A percentile compares a stretch with the other conserved stretches of the same genome.
phyloP scores from a whole-genome alignment of 1,139 yeast species.

The Yamadazyma sp. region DNA sequence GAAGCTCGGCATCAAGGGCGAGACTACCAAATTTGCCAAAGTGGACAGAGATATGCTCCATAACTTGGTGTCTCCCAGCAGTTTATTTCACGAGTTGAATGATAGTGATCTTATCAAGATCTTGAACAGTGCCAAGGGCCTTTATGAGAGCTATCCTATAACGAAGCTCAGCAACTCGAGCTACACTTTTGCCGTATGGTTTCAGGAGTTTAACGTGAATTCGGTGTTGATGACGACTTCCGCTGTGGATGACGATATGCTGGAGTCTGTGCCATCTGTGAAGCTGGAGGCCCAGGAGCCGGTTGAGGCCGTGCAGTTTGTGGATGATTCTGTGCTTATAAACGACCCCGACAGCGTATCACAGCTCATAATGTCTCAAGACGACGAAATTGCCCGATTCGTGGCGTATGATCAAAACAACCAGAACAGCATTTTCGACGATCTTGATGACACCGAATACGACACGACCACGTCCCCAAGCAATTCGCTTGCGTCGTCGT shows the following conservation, averaged over 20 bases:
- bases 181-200: slow-evolving; percentile 36
- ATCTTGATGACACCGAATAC: slow-evolving; percentile 19
- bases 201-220: slow-evolving; percentile 26
- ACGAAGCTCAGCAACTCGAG: slow-evolving; percentile 23
- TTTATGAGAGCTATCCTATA: slow-evolving; percentile 30
- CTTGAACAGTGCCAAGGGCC: slow-evolving; percentile 31
- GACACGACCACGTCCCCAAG: slow-evolving; percentile 22
- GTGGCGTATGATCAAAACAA: slow-evolving; percentile 20
- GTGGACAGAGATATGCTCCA: slow-evolving; percentile 49
- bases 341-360: slow-evolving; percentile 12
- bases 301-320: neutral
- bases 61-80: slow-evolving; percentile 35
- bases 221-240: slow-evolving; percentile 20
- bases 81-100: slow-evolving; percentile 26
- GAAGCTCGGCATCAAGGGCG: slow-evolving; percentile 18
- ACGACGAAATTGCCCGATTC: slow-evolving; percentile 31
- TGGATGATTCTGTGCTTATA: neutral
- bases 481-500: slow-evolving; percentile 39
- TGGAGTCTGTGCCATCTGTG: neutral
- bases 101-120: slow-evolving; percentile 38
- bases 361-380: slow-evolving; percentile 27
- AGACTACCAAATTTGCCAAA: slow-evolving; percentile 14
- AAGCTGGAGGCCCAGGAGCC: neutral
- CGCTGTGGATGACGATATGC: neutral
- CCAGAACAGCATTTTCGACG: slow-evolving; percentile 24